These are phyloP conservation scores for Baeospora myosura DNA, from an alignment of 1,284 basidiomycete genomes.

Conservation along the genomic window DNA sequence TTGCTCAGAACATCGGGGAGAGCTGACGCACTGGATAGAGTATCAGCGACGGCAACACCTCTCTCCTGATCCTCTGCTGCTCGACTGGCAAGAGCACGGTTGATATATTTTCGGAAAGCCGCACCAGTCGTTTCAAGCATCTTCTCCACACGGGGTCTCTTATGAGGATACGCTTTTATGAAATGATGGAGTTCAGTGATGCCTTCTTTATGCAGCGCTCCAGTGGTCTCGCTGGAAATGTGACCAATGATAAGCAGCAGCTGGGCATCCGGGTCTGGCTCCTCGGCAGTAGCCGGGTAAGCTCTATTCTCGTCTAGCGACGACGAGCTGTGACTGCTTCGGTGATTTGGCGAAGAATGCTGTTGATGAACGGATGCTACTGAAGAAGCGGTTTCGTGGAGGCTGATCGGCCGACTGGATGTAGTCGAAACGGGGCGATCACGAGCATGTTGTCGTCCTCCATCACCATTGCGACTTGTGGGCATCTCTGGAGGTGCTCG, in stretches of 20 bases:
- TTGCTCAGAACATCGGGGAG: background rate
- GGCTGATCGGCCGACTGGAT: constrained; percentile 58
- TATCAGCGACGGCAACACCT: constrained; percentile 68
- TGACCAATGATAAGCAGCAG: constrained; percentile 81
- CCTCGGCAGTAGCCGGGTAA: constrained; percentile 48
- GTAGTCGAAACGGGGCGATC: constrained; percentile 46
- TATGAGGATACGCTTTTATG: constrained; percentile 87
- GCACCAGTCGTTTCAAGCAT: constrained; percentile 77
- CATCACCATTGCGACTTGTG: constrained; percentile 30
- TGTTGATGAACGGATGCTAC: constrained; percentile 37
- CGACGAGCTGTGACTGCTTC: constrained; percentile 57
- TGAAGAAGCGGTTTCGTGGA: constrained; percentile 50
- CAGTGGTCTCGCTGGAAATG: constrained; percentile 83
- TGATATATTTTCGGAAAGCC: constrained; percentile 81
- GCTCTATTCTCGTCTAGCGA: constrained; percentile 42
- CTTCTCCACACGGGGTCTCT: constrained; percentile 78
- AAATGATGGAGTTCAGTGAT: constrained; percentile 96
- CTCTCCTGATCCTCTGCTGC: constrained; percentile 81
- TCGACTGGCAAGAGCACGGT: constrained; percentile 71
- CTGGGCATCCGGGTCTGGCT: constrained; percentile 75
- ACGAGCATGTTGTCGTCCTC: constrained; percentile 27
- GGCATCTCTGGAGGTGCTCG: constrained; percentile 33
- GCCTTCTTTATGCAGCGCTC: constrained; percentile 78
- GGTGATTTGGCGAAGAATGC: constrained; percentile 52
- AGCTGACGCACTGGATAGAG: constrained; percentile 59